phyloP scores from a whole-genome alignment of 345 rosid genomes.

The Pugionium dolabratum region DNA sequence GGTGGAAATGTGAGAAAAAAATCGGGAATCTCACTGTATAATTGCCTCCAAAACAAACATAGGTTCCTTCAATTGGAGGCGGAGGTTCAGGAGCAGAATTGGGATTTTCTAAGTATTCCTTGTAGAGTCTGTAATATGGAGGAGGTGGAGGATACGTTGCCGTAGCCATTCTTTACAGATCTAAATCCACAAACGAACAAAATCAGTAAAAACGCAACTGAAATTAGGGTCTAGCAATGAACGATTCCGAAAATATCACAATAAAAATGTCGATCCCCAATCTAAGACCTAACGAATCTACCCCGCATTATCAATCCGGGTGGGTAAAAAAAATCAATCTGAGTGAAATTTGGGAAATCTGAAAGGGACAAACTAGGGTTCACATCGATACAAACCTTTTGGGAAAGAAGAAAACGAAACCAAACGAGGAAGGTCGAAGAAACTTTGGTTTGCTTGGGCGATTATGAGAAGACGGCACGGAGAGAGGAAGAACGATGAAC shows the following conservation, averaged over 20 bases:
- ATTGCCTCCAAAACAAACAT: constrained; percentile 65
- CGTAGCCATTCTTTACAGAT: constrained; percentile 58
- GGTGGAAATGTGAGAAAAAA: not conserved
- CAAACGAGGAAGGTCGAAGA: constrained; percentile 12
- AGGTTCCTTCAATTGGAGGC: constrained; percentile 78
- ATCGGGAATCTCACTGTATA: constrained; percentile 56
- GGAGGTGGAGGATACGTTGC: constrained; percentile 95
- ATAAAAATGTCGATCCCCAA: not conserved
- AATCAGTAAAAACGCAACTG: not conserved
- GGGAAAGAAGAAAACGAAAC: not conserved
- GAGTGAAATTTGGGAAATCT: not conserved
- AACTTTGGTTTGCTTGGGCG: constrained; percentile 3
- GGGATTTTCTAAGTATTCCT: constrained; percentile 66
- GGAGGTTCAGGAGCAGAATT: constrained; percentile 79
- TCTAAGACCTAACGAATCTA: not conserved
- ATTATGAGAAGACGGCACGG: constrained; percentile 3
- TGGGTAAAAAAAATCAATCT: not conserved
- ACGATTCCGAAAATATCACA: not conserved
- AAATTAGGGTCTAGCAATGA: constrained; percentile 11
- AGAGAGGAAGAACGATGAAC: not conserved
- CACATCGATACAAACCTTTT: not conserved
- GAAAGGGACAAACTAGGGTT: not conserved
- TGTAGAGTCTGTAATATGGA: constrained; percentile 85
- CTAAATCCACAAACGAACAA: too few species aligned
- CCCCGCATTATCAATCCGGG: not conserved